These are phyloP conservation scores for Aureoboletus auriporus DNA, from an alignment of 768 basidiomycete genomes.

Conservation along the genomic window DNA sequence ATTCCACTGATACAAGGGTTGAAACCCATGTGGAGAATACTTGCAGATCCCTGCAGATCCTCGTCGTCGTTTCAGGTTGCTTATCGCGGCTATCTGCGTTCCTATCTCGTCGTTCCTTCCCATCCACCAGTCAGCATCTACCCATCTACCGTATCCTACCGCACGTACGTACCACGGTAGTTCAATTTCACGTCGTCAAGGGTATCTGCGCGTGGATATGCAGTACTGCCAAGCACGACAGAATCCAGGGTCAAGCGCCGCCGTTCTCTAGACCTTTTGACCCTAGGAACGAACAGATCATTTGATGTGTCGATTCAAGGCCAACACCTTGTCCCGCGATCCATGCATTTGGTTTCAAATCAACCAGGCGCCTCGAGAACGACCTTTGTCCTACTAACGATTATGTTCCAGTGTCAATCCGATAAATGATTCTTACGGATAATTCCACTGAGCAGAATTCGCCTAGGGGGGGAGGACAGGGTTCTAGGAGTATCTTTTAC, in stretches of 20 bases:
- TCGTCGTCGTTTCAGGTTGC: slow-evolving; percentile 16
- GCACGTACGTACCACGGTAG: neutral
- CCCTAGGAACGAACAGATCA: slow-evolving; percentile 7
- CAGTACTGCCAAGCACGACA: neutral
- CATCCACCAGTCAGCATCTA: neutral
- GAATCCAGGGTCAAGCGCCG: slow-evolving; percentile 7
- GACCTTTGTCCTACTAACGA: slow-evolving; percentile 8
- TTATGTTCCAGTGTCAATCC: neutral
- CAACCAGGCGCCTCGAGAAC: slow-evolving; percentile 3
- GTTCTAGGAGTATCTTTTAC: neutral
- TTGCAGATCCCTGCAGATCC: slow-evolving; percentile 22
- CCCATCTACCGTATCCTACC: slow-evolving; percentile 3
- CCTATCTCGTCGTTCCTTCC: slow-evolving; percentile 10
- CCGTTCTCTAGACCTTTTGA: slow-evolving; percentile 2
- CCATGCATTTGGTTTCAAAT: slow-evolving; percentile 5
- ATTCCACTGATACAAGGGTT: slow-evolving; percentile 10
- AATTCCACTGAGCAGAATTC: neutral
- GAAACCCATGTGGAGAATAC: slow-evolving; percentile 7
- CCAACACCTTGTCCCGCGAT: neutral
- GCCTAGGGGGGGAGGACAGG: neutral
- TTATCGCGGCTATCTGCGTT: slow-evolving; percentile 15
- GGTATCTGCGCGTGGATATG: slow-evolving; percentile 5
- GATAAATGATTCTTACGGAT: neutral
- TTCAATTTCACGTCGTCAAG: slow-evolving; percentile 6
- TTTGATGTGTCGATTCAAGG: neutral